Evolutionary conservation across 2,329 filamentous ascomycete genomes (phyloP), one percentile per base, ranked within the genome.

Genomic region (Camillea tinctor): DNA sequence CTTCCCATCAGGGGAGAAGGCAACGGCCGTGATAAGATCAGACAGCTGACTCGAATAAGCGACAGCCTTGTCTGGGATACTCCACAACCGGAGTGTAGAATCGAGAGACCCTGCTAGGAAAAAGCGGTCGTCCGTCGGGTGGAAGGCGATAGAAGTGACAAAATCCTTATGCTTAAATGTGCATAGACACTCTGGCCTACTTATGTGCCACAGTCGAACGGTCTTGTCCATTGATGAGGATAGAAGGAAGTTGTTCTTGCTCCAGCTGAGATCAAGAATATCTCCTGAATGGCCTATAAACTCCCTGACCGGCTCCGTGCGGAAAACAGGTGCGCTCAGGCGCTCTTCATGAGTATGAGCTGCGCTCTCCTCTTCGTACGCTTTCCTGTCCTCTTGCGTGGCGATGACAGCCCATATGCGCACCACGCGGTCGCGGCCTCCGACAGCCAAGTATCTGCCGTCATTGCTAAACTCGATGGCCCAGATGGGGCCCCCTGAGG

Each of bases 141-240:
- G 95, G 67, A 99, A 99, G 44, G 92, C 87, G 54, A 99, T 93
- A 1, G 93, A 94, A 0, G 95, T 96, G 52, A 98, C 94, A 68
- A 97, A 93, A 73, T 99, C 95, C 68, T 88, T 92, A 75, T 98
- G 95, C 69, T 93, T 92, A 78, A 98, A 99, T 1, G 90, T 93
- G 75, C 93, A 97, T 0, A 99, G 81, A 69, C 93, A 97, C 70
- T 98, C 93, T 3, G 83, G 76, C 56, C 94, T 84, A 71, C 86
- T 94, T 63, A 95, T 83, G 75, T 99, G 95, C 94, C 95, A 99
- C 53, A 99, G 76, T 15, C 92, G 86, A 13, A 99, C 95, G 0
- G 93, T 97, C 79, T 97, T 97, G 74, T 99, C 95, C 93, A 98
- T 97, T 0, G 93, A 97, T 0, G 93, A 96, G 3, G 94, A 97